phyloP scores from a whole-genome alignment of 2,329 filamentous ascomycete species.

The Penicillium glabrum region DNA sequence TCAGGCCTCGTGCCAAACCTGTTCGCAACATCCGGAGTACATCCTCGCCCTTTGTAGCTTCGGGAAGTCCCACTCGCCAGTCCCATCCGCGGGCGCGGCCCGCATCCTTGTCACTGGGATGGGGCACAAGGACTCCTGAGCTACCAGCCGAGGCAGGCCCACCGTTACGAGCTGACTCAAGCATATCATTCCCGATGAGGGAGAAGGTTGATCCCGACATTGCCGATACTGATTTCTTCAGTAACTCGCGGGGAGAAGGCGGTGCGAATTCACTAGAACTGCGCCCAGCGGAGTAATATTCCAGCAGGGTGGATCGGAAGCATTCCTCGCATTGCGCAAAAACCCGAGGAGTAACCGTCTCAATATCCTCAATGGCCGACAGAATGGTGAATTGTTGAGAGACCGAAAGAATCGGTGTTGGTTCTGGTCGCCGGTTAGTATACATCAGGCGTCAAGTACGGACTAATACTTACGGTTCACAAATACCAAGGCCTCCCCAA shows the following conservation, averaged over 20 bases:
- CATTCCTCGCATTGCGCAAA: constrained; percentile 76
- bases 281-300: constrained; percentile 59
- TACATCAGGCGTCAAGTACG: not conserved
- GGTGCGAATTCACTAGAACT: constrained; percentile 20
- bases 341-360: constrained; percentile 72
- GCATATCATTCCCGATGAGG: constrained; percentile 71
- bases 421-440: constrained; percentile 40
- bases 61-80: constrained; percentile 62
- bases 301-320: constrained; percentile 71
- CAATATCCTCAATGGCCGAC: constrained; percentile 75
- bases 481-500: constrained; percentile 81
- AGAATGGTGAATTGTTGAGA: constrained; percentile 74
- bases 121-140: constrained; percentile 50
- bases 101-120: constrained; percentile 22
- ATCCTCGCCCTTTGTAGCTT: constrained; percentile 63
- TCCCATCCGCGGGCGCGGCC: constrained; percentile 65
- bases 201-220: constrained; percentile 62
- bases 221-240: constrained; percentile 62
- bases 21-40: constrained; percentile 72
- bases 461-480: constrained; percentile 54
- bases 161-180: constrained; percentile 49
- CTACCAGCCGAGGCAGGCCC: constrained; percentile 51
- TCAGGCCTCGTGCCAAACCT: constrained; percentile 71
- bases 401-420: constrained; percentile 62
- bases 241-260: constrained; percentile 63